These are phyloP conservation scores for Stephania japonica DNA, from an alignment of 164 flowering plant species.

Conservation along the genomic window DNA sequence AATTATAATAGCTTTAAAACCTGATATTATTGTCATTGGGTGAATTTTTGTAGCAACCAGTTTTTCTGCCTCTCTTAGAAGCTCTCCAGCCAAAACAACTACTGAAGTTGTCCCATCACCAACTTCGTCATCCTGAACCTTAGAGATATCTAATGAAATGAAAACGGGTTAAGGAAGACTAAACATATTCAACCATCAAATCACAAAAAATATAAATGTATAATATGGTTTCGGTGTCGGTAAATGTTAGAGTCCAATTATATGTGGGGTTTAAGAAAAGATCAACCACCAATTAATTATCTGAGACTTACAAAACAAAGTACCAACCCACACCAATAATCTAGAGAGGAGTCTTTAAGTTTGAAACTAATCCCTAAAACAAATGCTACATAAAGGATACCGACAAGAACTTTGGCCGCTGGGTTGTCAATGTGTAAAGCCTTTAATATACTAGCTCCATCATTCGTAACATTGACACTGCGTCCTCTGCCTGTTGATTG, in stretches of 20 bases:
- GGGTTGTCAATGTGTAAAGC: conserved; percentile 95
- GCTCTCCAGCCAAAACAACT: conserved; percentile 97
- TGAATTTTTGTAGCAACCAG: conserved; percentile 79
- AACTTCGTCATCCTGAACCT: conserved; percentile 99
- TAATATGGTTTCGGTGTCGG: not conserved
- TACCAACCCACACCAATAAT: not conserved
- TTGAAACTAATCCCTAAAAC: not conserved
- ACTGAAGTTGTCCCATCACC: conserved; percentile 99
- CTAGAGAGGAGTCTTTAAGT: not conserved
- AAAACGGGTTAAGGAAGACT: conserved; percentile 25
- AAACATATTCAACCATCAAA: not conserved
- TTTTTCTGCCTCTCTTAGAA: conserved; percentile 92
- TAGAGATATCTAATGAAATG: conserved; percentile 63
- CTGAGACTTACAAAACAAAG: not conserved
- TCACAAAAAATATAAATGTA: too few relatives aligned
- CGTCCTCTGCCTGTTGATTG: conserved; percentile 92
- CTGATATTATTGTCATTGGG: conserved; percentile 96
- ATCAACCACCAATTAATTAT: not conserved
- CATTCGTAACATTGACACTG: conserved; percentile 87
- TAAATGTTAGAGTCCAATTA: not conserved
- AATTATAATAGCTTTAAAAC: conserved; percentile 22
- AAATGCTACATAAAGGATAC: conserved; percentile 51
- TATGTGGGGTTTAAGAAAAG: not conserved
- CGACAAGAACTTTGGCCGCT: conserved; percentile 95
- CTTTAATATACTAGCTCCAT: conserved; percentile 95